Percentiles rank a stretch among this genome's conserved stretches.
Conservation (phyloP, 2,329 filamentous ascomycete species). For the Neophaeococcomyces aloes region DNA sequence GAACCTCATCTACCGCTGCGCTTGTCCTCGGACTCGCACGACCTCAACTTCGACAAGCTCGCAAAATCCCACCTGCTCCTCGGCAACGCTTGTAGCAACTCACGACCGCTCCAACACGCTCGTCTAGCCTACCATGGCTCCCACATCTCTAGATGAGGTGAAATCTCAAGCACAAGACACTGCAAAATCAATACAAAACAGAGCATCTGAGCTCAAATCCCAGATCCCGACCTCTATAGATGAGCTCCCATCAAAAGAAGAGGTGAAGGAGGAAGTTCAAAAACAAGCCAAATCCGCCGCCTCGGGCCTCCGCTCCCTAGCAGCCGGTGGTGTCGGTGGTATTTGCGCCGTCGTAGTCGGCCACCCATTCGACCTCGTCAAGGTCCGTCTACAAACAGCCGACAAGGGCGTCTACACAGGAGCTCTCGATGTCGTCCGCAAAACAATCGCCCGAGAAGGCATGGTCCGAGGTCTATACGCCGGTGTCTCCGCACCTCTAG, state of each 20-base stretch:
- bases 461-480: constrained; percentile 73
- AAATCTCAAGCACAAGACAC: constrained; percentile 5
- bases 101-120: background rate
- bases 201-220: constrained; percentile 7
- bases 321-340: constrained; percentile 84
- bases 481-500: constrained; percentile 87
- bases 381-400: constrained; percentile 92
- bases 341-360: constrained; percentile 88
- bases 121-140: constrained; percentile 12
- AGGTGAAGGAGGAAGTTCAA: constrained; percentile 44
- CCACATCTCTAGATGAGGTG: background rate
- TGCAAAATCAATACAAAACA: constrained; percentile 3
- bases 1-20: too few species aligned
- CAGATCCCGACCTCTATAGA: constrained; percentile 19
- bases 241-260: constrained; percentile 30
- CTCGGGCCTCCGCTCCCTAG: constrained; percentile 66
- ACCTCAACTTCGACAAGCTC: too few species aligned
- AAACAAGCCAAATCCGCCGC: constrained; percentile 43
- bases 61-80: too few species aligned
- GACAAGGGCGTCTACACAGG: constrained; percentile 85
- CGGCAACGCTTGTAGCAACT: background rate
- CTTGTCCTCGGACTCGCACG: too few species aligned
- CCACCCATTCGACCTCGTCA: constrained; percentile 95
- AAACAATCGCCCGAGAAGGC: constrained; percentile 79
- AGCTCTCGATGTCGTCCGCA: constrained; percentile 83